Evolutionary conservation across 2,329 filamentous ascomycete species (phyloP), one percentile per base, ranked within the genome.

Genomic region (Diaporthe citriasiana): DNA sequence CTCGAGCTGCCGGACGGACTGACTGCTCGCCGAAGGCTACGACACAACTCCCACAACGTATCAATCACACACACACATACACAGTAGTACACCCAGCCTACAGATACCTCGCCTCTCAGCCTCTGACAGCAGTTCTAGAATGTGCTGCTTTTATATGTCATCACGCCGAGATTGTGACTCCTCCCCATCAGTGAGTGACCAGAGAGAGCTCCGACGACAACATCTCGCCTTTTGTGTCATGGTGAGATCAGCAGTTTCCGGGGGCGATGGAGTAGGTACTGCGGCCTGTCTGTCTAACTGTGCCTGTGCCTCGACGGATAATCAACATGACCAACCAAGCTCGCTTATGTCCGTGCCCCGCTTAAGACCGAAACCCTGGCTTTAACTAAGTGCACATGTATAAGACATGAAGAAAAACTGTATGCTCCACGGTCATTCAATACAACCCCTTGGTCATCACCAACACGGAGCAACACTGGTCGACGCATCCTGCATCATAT

Each of bases 271-370:
- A 51, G 30, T 5, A 38, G 38, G 30, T 5, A 38, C 10, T 50
- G 45, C 45, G n/a, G 9, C n/a, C 45, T 22, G 27, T 38, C 22
- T 4, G 19, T 35, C 15, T n/a, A 12, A 9, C 10, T 38, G 12
- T 3, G 15, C 42, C 27, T 45, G 19, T 65, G 45, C 63, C 33
- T 66, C 30, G 47, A 66, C 45, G 9, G 15, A 66, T 38, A 51
- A 40, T 50, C 42, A 65, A 25, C 60, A 25, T 51, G 45, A 38
- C 63, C 63, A 38, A 19, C 60, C 60, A 35, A 19, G 45, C 63
- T 51, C 63, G 63, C 63, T 30, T 66, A 66, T 53, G n/a, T 68
- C 63, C 63, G 63, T 68, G 63, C 40, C 30, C 63, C 63, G 63
- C 63, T 68, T 68, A 68, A 51, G 33, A n/a, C 63, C 63, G 63